These are phyloP conservation scores for Urochloa ruziziensis DNA, from an alignment of 176 grass and related monocot genomes.

Conservation along the genomic window DNA sequence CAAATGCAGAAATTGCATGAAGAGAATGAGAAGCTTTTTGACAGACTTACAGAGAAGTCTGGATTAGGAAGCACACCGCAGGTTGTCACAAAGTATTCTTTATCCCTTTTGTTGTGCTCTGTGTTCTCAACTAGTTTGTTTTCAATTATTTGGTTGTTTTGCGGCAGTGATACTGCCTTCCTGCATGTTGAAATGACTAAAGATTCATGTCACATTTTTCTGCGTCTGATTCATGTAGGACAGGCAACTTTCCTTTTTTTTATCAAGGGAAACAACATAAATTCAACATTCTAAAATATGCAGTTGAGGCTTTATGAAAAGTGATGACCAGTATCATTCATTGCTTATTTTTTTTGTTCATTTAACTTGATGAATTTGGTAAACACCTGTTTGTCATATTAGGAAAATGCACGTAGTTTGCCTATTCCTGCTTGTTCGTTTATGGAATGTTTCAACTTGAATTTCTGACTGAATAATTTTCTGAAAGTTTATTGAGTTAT, in stretches of 20 bases:
- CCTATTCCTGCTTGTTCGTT: neutral
- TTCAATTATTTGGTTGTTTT: conserved; percentile 6
- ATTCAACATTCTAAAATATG: conserved; percentile 12
- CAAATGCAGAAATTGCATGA: conserved; percentile 89
- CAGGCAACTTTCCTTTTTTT: conserved; percentile 4
- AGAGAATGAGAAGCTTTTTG: conserved; percentile 96
- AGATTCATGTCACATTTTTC: neutral
- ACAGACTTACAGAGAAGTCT: conserved; percentile 84
- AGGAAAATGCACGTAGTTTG: neutral
- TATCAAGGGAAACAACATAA: conserved; percentile 4
- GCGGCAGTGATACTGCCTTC: neutral
- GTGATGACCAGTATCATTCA: neutral
- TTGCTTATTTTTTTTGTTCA: neutral
- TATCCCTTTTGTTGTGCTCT: conserved; percentile 8
- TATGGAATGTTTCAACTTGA: neutral
- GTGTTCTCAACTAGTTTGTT: conserved; percentile 10
- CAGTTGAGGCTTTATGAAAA: neutral
- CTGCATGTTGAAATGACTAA: conserved; percentile 13
- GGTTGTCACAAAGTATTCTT: conserved; percentile 44
- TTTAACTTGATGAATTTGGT: neutral
- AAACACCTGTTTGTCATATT: neutral
- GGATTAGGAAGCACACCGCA: conserved; percentile 58
- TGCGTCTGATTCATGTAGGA: neutral
- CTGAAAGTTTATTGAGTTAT: neutral
- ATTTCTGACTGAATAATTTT: neutral